Conservation (phyloP, 2,329 filamentous ascomycete species). For the Penicillium sp. region DNA sequence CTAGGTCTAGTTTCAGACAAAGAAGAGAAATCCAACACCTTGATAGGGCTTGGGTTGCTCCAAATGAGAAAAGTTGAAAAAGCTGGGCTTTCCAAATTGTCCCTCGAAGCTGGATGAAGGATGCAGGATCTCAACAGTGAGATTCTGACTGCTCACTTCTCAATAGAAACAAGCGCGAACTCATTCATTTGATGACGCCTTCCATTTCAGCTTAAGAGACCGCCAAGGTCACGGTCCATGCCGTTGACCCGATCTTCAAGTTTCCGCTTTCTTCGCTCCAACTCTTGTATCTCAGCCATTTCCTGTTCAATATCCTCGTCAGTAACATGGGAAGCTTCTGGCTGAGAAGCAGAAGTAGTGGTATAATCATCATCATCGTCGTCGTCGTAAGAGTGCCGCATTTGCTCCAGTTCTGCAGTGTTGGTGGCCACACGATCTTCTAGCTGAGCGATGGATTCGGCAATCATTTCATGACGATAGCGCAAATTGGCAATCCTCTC, state of each 20-base stretch:
- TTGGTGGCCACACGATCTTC: conserved; percentile 75
- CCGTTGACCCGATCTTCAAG: conserved; percentile 60
- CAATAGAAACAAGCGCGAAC: too few species aligned
- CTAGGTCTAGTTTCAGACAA: too few species aligned
- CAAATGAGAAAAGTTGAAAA: too few species aligned
- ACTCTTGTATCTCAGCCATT: conserved; percentile 52
- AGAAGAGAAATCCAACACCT: too few species aligned
- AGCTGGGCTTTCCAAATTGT: too few species aligned
- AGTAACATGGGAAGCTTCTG: conserved; percentile 28
- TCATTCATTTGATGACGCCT: too few species aligned
- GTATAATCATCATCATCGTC: conserved; percentile 50
- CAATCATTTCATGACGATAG: conserved; percentile 63
- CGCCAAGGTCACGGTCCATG: conserved; percentile 63
- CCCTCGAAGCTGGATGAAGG: too few species aligned
- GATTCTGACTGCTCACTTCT: too few species aligned
- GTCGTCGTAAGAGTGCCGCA: conserved; percentile 57
- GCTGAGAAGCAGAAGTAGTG: conserved; percentile 32
- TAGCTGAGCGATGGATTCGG: conserved; percentile 70
- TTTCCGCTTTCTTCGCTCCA: conserved; percentile 58
- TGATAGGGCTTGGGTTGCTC: too few species aligned
- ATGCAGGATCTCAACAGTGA: too few species aligned
- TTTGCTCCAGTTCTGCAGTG: conserved; percentile 62
- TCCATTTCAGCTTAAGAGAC: conserved; percentile 47
- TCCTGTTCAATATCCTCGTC: conserved; percentile 44
- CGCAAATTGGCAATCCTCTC: conserved; percentile 71